phyloP scores from a whole-genome alignment of 495 filamentous ascomycete species.

The Friedmanniomyces simplex region DNA sequence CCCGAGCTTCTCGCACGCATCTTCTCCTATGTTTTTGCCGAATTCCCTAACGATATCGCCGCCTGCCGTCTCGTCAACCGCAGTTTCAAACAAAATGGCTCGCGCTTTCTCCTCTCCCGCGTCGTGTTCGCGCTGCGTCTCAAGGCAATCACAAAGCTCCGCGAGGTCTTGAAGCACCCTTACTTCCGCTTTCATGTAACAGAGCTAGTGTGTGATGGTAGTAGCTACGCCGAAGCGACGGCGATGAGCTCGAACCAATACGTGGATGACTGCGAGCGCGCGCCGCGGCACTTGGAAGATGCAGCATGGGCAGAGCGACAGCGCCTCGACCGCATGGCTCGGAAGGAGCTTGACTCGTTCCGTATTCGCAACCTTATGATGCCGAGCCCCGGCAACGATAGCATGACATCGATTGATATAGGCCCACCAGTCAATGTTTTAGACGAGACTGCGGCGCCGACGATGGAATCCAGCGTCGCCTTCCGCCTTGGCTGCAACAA shows the following conservation, averaged over 20 bases:
- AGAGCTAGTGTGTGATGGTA: neutral
- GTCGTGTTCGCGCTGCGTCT: neutral
- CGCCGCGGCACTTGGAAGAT: neutral
- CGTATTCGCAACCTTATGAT: neutral
- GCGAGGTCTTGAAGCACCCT: neutral
- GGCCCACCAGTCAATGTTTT: neutral
- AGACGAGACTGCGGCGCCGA: neutral
- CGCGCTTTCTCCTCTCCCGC: neutral
- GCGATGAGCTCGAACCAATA: neutral
- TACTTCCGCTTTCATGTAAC: neutral
- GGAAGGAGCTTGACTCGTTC: neutral
- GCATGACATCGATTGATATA: neutral
- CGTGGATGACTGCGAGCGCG: neutral
- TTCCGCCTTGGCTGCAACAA: conserved; percentile 1
- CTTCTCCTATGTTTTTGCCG: neutral
- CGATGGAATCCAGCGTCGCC: neutral
- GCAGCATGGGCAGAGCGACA: neutral
- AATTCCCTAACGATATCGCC: neutral
- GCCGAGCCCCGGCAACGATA: neutral
- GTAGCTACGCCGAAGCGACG: neutral
- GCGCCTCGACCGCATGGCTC: neutral
- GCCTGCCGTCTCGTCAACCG: neutral
- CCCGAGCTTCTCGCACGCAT: neutral
- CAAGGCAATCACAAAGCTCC: neutral
- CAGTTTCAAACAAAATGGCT: neutral